Base-by-base conservation (phyloP, 2,329 filamentous ascomycete species). In the Xylariomycetidae sp. region DNA sequence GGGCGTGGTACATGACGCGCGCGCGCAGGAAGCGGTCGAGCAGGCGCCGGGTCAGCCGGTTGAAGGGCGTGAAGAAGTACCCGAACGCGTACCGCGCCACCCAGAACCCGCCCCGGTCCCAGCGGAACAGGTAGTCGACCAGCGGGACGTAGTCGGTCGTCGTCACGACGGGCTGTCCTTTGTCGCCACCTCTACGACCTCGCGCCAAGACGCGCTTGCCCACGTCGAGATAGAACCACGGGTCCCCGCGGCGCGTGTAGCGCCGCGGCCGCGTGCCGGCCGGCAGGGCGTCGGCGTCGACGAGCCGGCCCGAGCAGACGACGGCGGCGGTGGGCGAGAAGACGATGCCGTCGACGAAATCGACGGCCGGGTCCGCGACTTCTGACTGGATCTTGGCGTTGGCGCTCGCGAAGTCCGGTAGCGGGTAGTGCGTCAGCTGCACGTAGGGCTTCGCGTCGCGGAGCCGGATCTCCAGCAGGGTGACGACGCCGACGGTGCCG, bases 201-300 rank as follows among this genome's bases (percentile, higher is more conserved):
- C 40, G 47, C 5, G 39, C 53, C n/a, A n/a, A n/a, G n/a, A n/a
- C n/a, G 9, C 48, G 51, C n/a, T 66, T 56, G 42, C 75, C 59
- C 2, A 74, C 81, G 43, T 84, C 82, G 3, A 87, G 61, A 39
- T 86, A 88, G 51, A 85, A 86, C 85, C 83, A 88, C 1, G 80
- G 76, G 44, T 88, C 83, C 4, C 54, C 56, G 0, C 72, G 61
- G 9, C 71, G 63, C n/a, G 70, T 72, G 54, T 86, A 83, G 0
- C 53, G 63, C 16, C 58, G 60, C 1, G 61, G 46, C 27, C 51
- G 53, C 3, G 42, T 38, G 2, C 54, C 58, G 0, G 51, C 34
- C 0, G 67, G 67, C 0, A 67, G 25, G 16, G 18, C 16, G 8
- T 19, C 40, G 0, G 61, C 51, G 31, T 82, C 63, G 1, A 69